Base-by-base conservation (phyloP, 208 protist species). In the Crithidia sp. region DNA sequence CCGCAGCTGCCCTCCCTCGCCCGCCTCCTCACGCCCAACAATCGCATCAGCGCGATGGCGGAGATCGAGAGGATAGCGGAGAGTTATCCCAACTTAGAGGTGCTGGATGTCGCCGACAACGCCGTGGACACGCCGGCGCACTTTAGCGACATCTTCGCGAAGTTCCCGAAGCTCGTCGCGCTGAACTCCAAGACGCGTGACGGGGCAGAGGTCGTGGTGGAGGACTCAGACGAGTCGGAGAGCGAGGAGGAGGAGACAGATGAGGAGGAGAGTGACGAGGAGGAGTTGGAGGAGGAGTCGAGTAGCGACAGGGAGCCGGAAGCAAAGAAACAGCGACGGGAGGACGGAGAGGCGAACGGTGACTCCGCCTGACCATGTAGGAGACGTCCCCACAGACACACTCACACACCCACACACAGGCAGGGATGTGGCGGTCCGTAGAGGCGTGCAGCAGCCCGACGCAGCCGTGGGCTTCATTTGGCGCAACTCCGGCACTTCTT, bases 21-120 rank as follows among this genome's bases (percentile, higher is more conserved):
- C 50, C 84, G 86, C 6, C 68, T 96, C 37, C 82, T 90, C 40
- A 76, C 92, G 63, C 69, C 87, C 3, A 96, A 96, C 77, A 96
- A 96, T 67, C 57, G 76, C 16, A 65, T 96, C 6, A 57, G 59
- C 4, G 47, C 64, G 16, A 76, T 87, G 72, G 81, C 55, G 3
- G 89, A 96, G 76, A 64, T 96, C 14, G 45, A 79, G n/a, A 72
- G 64, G 10, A 67, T 96, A 5, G 83, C 89, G 0, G 44, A 49
- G 7, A 76, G 84, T 4, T 96, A 89, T 68, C 81, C 87, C 7
- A 66, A 76, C n/a, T 37, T 96, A 44, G 82, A 89, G 65, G 82
- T 92, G 37, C 67, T 96, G 16, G 91, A 96, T 64, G 9, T 85
- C 39, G 74, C 73, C 0, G 84, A 91, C 72, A 94, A 94, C 72